phyloP scores from a whole-genome alignment of 1,139 yeast genomes.

The Geotrichum europaeum region DNA sequence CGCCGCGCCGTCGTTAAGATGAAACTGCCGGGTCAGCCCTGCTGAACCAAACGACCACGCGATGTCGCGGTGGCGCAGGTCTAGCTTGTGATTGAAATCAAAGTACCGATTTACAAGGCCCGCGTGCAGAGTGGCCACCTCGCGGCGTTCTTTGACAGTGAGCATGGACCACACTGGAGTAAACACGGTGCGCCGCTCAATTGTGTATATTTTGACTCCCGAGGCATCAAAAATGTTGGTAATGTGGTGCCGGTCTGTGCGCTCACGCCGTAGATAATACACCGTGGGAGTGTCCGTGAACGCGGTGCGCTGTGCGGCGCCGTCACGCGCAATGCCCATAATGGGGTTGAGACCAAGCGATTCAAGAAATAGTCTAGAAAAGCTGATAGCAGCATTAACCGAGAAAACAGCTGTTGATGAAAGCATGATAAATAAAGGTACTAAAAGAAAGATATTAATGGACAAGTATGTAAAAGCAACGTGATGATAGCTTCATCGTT shows the following conservation, averaged over 20 bases:
- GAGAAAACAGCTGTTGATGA: conserved; percentile 18
- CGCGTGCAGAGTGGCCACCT: conserved; percentile 48
- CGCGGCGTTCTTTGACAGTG: conserved; percentile 42
- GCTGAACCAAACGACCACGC: conserved; percentile 20
- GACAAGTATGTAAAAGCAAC: neutral
- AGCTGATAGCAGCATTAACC: conserved; percentile 15
- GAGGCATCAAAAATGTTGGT: conserved; percentile 48
- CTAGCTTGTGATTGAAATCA: conserved; percentile 47
- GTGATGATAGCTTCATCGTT: neutral
- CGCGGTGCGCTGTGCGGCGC: conserved; percentile 23
- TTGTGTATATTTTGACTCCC: conserved; percentile 42
- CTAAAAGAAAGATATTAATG: neutral
- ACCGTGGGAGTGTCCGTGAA: conserved; percentile 40
- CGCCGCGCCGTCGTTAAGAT: conserved; percentile 46
- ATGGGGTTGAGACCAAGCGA: conserved; percentile 14
- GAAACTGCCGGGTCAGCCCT: conserved; percentile 40
- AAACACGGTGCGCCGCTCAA: conserved; percentile 47
- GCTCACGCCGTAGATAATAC: conserved; percentile 45
- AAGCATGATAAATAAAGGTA: conserved; percentile 8
- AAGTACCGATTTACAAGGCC: conserved; percentile 44
- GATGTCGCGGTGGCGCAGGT: conserved; percentile 42
- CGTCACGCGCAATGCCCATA: conserved; percentile 13
- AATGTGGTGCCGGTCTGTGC: conserved; percentile 41
- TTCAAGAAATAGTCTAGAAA: conserved; percentile 14
- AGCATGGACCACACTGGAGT: conserved; percentile 51